Evolutionary conservation across 805 yeast genomes (phyloP), one percentile per base, ranked within the genome.

Genomic region (Kluyveromyces nonfermentans): DNA sequence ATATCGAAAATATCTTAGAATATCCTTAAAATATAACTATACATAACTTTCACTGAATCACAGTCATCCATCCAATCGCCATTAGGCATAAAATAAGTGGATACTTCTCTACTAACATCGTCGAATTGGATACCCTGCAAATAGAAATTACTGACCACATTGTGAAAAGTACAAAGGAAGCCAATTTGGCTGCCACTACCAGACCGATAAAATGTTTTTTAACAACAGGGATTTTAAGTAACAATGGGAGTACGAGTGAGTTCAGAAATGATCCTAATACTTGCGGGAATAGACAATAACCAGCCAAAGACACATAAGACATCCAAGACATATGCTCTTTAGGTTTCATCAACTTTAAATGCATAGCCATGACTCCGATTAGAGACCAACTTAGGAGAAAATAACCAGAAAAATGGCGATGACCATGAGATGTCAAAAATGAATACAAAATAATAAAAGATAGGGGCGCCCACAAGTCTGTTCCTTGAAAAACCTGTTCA

Each of bases 391-490:
- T 54, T 6, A 56, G 48, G 17, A 62, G 54, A 37, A 63, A 63
- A 5, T 59, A 40, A 35, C 60, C 54, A 7, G 68, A 60, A 45
- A 63, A 63, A 8, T 55, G 46, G 1, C 62, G 48, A 34, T 56
- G 58, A 3, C 50, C 46, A 6, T 46, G 50, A 1, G 68, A 60
- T 7, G 57, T 55, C n/a, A 57, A 54, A 32, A 62, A 43, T 6
- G 66, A 52, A 41, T 59, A 63, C 3, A 51, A 38, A 2, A 63
- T 53, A 21, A 61, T 53, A 25, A 63, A 60, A 5, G 55, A 41
- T 12, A 63, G 42, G 1, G 68, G 68, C 1, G 68, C 68, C 68
- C 68, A 63, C 7, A 63, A 50, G 44, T 63, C 68, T 33, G 53
- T 46, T 8, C 48, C 44, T 5, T 44, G 42, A 22, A 38, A 18